phyloP scores from a whole-genome alignment of 176 grass and related monocot species.

The Avena sativa region DNA sequence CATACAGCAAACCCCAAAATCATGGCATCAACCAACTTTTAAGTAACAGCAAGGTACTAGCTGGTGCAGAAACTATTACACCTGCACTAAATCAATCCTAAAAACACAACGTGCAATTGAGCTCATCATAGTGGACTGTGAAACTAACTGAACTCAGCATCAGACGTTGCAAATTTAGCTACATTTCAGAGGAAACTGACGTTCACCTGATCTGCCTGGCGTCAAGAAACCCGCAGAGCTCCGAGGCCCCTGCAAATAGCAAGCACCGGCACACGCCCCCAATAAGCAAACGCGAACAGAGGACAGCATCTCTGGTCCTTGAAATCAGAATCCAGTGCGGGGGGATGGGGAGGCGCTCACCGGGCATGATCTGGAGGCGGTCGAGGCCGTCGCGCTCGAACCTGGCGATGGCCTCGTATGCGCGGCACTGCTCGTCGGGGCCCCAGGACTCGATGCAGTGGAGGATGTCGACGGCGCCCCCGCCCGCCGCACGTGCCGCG shows the following conservation, averaged over 20 bases:
- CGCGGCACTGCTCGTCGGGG: conserved; percentile 64
- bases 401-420: conserved; percentile 79
- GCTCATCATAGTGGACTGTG: neutral
- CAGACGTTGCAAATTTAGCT: neutral
- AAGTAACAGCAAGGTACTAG: neutral
- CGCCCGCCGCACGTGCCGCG: conserved; percentile 46
- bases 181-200: neutral
- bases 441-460: conserved; percentile 71
- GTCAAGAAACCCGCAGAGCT: conserved; percentile 83
- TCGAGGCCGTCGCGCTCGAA: conserved; percentile 89
- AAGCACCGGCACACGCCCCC: neutral
- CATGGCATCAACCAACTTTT: neutral
- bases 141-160: neutral
- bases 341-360: conserved; percentile 34
- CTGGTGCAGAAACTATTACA: neutral
- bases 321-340: neutral
- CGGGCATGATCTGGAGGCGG: conserved; percentile 94
- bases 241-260: conserved; percentile 63
- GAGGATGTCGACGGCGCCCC: conserved; percentile 78
- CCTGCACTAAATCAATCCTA: neutral
- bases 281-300: neutral
- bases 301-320: neutral
- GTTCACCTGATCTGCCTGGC: conserved; percentile 74
- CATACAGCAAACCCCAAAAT: neutral
- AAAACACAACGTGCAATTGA: neutral